Base-by-base conservation (phyloP, 78 protist species). In the Blattamonas nauphoetae region DNA sequence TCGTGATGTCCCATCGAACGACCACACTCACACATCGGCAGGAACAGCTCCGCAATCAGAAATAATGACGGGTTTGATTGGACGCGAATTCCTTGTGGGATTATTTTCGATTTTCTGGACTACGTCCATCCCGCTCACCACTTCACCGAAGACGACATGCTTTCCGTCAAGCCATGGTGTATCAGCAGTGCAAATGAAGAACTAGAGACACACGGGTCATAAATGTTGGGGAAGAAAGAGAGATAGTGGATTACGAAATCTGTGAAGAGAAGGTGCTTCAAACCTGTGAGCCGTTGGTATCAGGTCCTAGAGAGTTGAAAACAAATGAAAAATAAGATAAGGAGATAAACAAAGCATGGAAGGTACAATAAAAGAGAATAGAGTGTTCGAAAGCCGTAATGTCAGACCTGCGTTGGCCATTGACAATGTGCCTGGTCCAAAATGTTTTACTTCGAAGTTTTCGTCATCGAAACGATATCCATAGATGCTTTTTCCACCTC, bases 371-470 rank as follows among this genome's bases (percentile, higher is more conserved):
- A n/a, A n/a, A n/a, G n/a, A n/a, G n/a, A n/a, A n/a, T n/a, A n/a
- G n/a, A n/a, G n/a, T n/a, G n/a, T n/a, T n/a, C n/a, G n/a, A n/a
- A n/a, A n/a, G n/a, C n/a, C n/a, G n/a, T n/a, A 55, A 11, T 55
- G 21, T 55, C 86, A 4, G 34, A 46, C 97, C 98, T 11, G 94
- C 92, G 90, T 95, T 95, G 46, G 97, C 97, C 98, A 96, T 96
- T 42, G 96, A 93, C 36, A 96, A 88, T 41, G 86, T n/a, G 41
- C 96, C 96, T 32, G 92, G 90, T 1, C 89, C 91, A 33, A 44
- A 63, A 93, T 96, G 96, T 88, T 92, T 91, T 2, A 93, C n/a
- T 81, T 88, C 84, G 90, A 95, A 94, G 93, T 91, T 92, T 91
- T 92, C 88, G 32, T 86, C 88, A 86, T 1, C 33, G 33, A 86